Conservation (phyloP, 768 basidiomycete genomes). For the Leccinellum albellum region DNA sequence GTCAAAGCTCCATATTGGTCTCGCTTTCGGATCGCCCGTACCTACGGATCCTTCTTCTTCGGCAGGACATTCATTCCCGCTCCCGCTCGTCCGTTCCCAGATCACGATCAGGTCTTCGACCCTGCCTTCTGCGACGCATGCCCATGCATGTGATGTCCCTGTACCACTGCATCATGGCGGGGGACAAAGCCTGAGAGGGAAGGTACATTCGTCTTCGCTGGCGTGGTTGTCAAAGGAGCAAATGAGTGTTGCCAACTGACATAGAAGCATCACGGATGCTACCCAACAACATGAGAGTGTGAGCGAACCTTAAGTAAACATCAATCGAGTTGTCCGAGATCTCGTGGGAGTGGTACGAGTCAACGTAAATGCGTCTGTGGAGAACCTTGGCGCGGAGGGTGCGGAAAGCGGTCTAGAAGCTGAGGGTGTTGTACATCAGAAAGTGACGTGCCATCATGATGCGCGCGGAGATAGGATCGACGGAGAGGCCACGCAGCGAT, state of each 20-base stretch:
- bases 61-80: conserved; percentile 26
- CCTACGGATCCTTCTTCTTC: conserved; percentile 19
- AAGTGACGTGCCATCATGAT: conserved; percentile 21
- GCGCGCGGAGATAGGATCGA: conserved; percentile 4
- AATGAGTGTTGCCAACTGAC: conserved; percentile 33
- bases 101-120: too few relatives aligned
- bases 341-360: conserved; percentile 24
- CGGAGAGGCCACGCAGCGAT: neutral
- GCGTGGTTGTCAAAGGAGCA: conserved; percentile 11
- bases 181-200: too few relatives aligned
- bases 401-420: conserved; percentile 51
- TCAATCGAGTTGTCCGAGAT: conserved; percentile 19
- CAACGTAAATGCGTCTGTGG: conserved; percentile 53
- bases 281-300: conserved; percentile 23
- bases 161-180: too few relatives aligned
- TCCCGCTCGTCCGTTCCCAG: conserved; percentile 17
- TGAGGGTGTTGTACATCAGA: conserved; percentile 34
- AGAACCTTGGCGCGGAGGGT: conserved; percentile 55
- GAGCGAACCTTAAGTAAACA: conserved; percentile 9
- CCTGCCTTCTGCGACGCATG: conserved; percentile 25
- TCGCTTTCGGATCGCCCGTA: conserved; percentile 26
- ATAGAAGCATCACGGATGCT: conserved; percentile 30
- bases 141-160: conserved; percentile 24
- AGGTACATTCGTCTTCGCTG: neutral
- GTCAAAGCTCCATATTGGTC: neutral